These are phyloP conservation scores for cucumber (Cucumis sativus) DNA, from an alignment of 306 rosid genomes.

Conservation along the genomic window DNA sequence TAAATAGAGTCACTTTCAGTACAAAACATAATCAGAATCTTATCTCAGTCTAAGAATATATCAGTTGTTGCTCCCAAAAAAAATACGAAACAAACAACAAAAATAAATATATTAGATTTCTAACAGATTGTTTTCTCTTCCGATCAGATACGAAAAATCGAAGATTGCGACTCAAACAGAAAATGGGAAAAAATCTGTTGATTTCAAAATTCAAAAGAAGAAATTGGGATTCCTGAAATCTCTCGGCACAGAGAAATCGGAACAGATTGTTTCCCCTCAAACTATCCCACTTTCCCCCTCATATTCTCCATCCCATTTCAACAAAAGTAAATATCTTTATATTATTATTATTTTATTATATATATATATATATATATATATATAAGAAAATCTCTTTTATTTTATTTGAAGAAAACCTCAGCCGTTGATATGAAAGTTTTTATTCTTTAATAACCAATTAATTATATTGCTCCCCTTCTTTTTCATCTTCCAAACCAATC, in stretches of 20 bases:
- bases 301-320: neutral
- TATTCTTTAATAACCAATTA: neutral
- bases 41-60: neutral
- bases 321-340: neutral
- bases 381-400: neutral
- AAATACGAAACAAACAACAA: neutral
- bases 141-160: neutral
- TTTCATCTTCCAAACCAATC: neutral
- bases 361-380: too few relatives aligned
- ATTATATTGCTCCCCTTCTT: neutral
- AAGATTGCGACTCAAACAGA: neutral
- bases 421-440: neutral
- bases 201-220: neutral
- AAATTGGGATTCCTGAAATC: neutral
- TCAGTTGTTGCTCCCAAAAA: neutral
- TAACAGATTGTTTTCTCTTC: neutral
- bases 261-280: neutral
- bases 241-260: conserved; percentile 5
- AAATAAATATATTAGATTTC: neutral
- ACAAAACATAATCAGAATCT: neutral
- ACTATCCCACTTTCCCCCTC: neutral
- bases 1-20: neutral
- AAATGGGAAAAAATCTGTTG: neutral
- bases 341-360: too few relatives aligned
- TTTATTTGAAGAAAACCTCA: neutral